phyloP scores from a whole-genome alignment of 257 asterid species.

The Schizonepeta tenuifolia region DNA sequence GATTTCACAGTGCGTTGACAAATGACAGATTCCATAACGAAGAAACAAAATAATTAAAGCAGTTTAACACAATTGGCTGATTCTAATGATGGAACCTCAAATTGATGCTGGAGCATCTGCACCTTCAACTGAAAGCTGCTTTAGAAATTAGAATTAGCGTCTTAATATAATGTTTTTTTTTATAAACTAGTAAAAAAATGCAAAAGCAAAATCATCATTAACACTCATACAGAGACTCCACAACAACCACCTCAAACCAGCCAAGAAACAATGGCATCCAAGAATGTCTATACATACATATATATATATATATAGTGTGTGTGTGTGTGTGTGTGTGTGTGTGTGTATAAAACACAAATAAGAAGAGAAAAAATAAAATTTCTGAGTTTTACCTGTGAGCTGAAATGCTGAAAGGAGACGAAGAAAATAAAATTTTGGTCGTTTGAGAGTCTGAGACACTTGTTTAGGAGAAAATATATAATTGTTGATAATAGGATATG shows the following conservation, averaged over 20 bases:
- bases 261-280: too few species aligned
- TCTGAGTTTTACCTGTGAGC: slow-evolving; percentile 36
- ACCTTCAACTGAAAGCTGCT: slow-evolving; percentile 12
- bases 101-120: background rate
- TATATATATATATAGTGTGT: too few species aligned
- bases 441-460: too few species aligned
- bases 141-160: slow-evolving; percentile 5
- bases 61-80: slow-evolving; percentile 2
- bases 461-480: too few species aligned
- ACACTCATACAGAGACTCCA: too few species aligned
- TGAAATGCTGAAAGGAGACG: slow-evolving; percentile 50
- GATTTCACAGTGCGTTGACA: too few species aligned
- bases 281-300: too few species aligned
- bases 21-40: slow-evolving; percentile 3
- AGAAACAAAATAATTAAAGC: slow-evolving; percentile 5
- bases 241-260: too few species aligned
- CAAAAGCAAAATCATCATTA: too few species aligned
- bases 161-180: background rate
- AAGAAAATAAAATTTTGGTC: slow-evolving; percentile 26
- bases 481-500: too few species aligned
- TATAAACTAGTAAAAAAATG: background rate
- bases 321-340: too few species aligned
- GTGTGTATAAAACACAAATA: background rate
- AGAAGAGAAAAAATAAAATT: slow-evolving; percentile 14
- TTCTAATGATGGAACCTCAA: slow-evolving; percentile 23